These are phyloP conservation scores for Taiwanofungus camphoratus DNA, from an alignment of 1,284 basidiomycete species.

Conservation along the genomic window DNA sequence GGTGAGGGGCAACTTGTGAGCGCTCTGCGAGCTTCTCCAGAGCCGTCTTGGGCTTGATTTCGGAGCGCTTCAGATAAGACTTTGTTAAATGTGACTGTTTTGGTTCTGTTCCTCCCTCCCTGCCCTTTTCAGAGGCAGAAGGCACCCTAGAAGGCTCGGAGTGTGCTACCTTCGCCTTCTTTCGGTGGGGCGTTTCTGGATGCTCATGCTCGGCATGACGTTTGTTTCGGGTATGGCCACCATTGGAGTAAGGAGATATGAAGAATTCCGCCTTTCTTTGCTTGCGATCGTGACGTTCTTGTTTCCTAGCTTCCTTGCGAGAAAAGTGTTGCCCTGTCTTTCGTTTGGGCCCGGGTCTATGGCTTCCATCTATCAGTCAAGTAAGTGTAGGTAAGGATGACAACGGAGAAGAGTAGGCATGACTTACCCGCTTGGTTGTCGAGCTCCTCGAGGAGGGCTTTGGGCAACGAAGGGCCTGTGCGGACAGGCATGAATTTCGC, in stretches of 20 bases:
- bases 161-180: slow-evolving; percentile 32
- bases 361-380: neutral
- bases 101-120: neutral
- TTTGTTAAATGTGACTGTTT: neutral
- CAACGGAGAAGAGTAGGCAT: too few relatives aligned
- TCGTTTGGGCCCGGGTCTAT: slow-evolving; percentile 14
- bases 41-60: slow-evolving; percentile 19
- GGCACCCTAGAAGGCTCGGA: neutral
- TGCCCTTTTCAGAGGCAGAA: too few relatives aligned
- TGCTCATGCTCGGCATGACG: slow-evolving; percentile 34
- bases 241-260: slow-evolving; percentile 26
- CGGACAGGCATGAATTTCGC: slow-evolving; percentile 21
- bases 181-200: slow-evolving; percentile 36
- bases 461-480: slow-evolving; percentile 25
- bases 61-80: neutral
- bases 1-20: slow-evolving; percentile 9
- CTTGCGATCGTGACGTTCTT: slow-evolving; percentile 51
- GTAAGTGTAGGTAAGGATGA: neutral
- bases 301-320: slow-evolving; percentile 63
- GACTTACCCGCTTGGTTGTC: slow-evolving; percentile 13
- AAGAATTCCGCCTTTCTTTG: slow-evolving; percentile 55
- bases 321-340: slow-evolving; percentile 28
- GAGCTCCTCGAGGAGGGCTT: slow-evolving; percentile 28
- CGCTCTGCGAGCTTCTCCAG: slow-evolving; percentile 31
- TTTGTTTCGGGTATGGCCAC: slow-evolving; percentile 17